Evolutionary conservation across 495 filamentous ascomycete species (phyloP).

Genomic region (Penicillium coprophilum): DNA sequence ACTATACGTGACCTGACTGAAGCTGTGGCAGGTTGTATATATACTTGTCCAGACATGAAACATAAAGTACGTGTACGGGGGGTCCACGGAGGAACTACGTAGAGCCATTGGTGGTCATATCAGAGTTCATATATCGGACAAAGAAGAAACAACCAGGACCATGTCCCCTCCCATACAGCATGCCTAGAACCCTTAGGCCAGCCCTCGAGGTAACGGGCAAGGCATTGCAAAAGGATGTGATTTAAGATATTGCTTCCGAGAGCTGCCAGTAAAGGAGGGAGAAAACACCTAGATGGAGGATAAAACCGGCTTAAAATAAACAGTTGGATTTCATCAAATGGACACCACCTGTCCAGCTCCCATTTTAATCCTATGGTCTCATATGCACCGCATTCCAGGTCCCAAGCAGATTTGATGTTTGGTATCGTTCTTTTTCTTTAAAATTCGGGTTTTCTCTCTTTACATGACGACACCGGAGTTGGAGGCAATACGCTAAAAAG

Average conservation of each 20-base stretch:
- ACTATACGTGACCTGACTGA: not conserved
- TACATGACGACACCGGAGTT: constrained; percentile 99
- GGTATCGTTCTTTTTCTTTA: constrained; percentile 46
- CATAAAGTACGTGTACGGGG: not conserved
- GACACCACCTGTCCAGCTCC: constrained; percentile 21
- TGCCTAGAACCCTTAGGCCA: constrained; percentile 1
- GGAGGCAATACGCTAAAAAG: constrained; percentile 90
- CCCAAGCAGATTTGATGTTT: constrained; percentile 38
- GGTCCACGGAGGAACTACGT: not conserved
- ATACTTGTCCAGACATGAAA: not conserved
- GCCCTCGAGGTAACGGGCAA: not conserved
- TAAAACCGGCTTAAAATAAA: constrained; percentile 34
- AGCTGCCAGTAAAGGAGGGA: constrained; percentile 30
- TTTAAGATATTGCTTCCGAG: constrained; percentile 27
- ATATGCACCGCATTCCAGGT: constrained; percentile 35
- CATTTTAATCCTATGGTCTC: constrained; percentile 30
- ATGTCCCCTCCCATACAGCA: constrained; percentile 3
- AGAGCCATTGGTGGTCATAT: constrained; percentile 11
- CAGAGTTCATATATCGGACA: constrained; percentile 11
- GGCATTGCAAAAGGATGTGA: constrained; percentile 19
- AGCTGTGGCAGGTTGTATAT: not conserved
- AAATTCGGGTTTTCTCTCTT: constrained; percentile 46
- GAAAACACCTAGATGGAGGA: constrained; percentile 31
- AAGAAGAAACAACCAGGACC: constrained; percentile 3
- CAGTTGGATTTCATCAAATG: constrained; percentile 32